Evolutionary conservation across 2,329 filamentous ascomycete genomes (phyloP), one percentile per base, ranked within the genome.

Genomic region (Colletotrichum sp.): DNA sequence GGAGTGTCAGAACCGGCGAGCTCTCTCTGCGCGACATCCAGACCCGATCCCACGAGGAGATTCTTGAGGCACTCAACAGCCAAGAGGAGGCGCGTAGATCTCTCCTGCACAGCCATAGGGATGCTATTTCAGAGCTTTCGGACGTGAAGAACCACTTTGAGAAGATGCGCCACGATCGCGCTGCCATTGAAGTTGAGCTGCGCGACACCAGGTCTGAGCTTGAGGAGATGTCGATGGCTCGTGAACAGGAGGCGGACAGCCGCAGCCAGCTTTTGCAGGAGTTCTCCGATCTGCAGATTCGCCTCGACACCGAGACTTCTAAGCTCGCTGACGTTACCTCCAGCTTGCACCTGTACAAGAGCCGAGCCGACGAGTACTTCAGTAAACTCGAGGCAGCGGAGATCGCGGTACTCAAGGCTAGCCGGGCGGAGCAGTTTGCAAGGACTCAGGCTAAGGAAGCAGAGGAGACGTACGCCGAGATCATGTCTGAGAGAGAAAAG

Each of bases 351-450:
- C 87, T 98, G 77, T 99, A 99, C 89, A 98, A 98, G 90, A 93
- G 92, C 78, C 93, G 96, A 58, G 94, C 96, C 6, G 96, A 99
- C 82, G 96, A 99, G 83, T 99, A 99, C 85, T 99, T 98, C 86
- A 94, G 93, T 87, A 98, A 98, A 85, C 92, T 99, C 24, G 96
- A 99, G 84, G 96, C 99, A 82, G 97, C 97, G 18, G 96, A 99
- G 84, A 98, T 99, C 79, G 93, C 96, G 1, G 96, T 99, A 21
- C 91, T 99, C 78, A 98, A 98, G 84, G 96, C 96, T 18, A 94
- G 91, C 76, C 92, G 96, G 28, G 96, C 97, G 0, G 96, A 99
- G 85, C 95, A 98, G 80, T 98, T 99, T 83, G 96, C 96, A 72
- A 98, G 95, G 84, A 90, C 94, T 1, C 96, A 98, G 82, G 94